phyloP scores from a whole-genome alignment of 441 rosid genomes.

The Syzygium malaccense region DNA sequence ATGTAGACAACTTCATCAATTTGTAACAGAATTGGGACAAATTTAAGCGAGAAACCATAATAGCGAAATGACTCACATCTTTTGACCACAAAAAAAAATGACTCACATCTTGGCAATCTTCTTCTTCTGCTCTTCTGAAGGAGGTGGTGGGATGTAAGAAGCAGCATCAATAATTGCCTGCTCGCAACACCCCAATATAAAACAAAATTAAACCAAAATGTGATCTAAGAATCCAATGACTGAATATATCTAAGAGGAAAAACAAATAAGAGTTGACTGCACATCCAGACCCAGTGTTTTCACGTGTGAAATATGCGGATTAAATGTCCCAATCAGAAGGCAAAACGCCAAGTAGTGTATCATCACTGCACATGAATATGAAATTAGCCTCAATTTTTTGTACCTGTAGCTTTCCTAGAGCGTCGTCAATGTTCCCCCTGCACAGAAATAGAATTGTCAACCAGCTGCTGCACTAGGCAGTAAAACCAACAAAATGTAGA shows the following conservation, averaged over 20 bases:
- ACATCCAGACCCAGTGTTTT: neutral
- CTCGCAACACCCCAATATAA: neutral
- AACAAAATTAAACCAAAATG: neutral
- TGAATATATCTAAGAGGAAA: neutral
- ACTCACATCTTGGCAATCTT: slow-evolving; percentile 72
- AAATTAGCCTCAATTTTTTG: neutral
- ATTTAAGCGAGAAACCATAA: neutral
- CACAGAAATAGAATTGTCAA: slow-evolving; percentile 3
- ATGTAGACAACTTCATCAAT: neutral
- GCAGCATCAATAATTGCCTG: slow-evolving; percentile 91
- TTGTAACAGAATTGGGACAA: neutral
- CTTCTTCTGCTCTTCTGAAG: slow-evolving; percentile 97
- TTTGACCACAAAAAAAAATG: neutral
- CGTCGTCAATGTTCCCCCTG: slow-evolving; percentile 97
- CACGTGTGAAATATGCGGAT: neutral
- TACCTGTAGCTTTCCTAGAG: slow-evolving; percentile 86
- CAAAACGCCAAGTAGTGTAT: neutral
- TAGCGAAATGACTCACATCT: slow-evolving; percentile 38
- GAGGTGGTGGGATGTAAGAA: slow-evolving; percentile 91
- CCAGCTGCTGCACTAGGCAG: neutral
- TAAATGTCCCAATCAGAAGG: neutral
- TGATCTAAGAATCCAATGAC: neutral
- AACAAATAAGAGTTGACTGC: neutral
- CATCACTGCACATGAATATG: neutral
- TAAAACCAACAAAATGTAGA: neutral